Evolutionary conservation across 2,329 filamentous ascomycete species (phyloP), one percentile per base, ranked within the genome.

Genomic region (Phoma herbarum): DNA sequence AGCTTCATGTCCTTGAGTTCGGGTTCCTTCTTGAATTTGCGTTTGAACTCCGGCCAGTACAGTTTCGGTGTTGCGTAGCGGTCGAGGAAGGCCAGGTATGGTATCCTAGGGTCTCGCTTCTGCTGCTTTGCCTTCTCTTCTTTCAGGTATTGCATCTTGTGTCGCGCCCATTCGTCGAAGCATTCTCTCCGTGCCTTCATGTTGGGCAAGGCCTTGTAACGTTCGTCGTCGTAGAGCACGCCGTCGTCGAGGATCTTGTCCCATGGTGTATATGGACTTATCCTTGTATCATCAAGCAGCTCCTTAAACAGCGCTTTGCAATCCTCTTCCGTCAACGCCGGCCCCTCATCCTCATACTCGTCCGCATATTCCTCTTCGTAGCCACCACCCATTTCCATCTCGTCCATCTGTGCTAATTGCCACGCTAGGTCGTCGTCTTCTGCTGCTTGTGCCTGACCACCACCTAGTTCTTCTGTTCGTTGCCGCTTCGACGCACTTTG

Each of bases 41-140:
- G 85, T 69, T 91, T 92, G 79, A 99, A 99, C 75, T 99, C 95
- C 0, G 92, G 90, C 95, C 95, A 99, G 82, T 96, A 99, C 1
- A 99, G 84, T 78, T 97, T 98, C 0, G 92, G 90, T 0, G 89
- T 95, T 0, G 93, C 94, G 66, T 92, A 86, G 47, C 89, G 86
- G 63, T 94, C 88, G 28, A 99, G 81, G 63, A 99, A 90, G 0
- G 86, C 85, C 60, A 98, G 80, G 75, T 96, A 99, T 0, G 89
- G 87, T 64, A 97, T 90, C 45, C 85, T 84, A 1, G 95, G 94
- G 70, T 98, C 93, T 63, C 87, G 86, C 80, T 92, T 94, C 76
- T 90, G 90, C 72, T 93, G 86, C 61, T 85, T 88, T 23, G 89
- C 89, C 57, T 91, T 88, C 69, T 86, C 85, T 66, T 91, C 89